phyloP scores from a whole-genome alignment of 1,284 basidiomycete genomes.

The Cutaneotrichosporon sp. region DNA sequence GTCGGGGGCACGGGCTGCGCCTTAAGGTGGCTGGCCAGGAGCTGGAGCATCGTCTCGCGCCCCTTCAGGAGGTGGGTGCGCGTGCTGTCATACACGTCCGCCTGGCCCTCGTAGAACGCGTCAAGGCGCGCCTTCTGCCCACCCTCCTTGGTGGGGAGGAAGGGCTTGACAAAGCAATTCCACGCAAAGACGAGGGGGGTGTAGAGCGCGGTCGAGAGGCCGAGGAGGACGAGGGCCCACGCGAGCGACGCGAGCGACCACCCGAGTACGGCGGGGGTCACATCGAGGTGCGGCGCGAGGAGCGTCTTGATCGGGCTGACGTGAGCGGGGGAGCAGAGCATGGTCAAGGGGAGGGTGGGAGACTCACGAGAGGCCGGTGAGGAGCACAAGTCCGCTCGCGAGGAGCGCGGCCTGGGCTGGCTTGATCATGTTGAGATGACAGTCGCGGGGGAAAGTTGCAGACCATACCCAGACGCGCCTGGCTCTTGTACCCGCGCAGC shows the following conservation, averaged over 20 bases:
- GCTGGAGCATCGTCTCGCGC: constrained; percentile 67
- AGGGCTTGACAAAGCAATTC: constrained; percentile 56
- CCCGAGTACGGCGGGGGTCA: constrained; percentile 26
- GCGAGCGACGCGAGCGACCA: constrained; percentile 31
- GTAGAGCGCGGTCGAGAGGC: constrained; percentile 25
- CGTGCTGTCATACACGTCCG: constrained; percentile 69
- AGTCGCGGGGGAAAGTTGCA: background rate
- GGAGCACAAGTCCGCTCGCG: constrained; percentile 13
- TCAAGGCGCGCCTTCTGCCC: constrained; percentile 53
- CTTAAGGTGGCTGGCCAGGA: constrained; percentile 70
- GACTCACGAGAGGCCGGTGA: constrained; percentile 5
- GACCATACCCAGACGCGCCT: background rate
- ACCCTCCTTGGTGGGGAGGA: constrained; percentile 39
- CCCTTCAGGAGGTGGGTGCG: constrained; percentile 65
- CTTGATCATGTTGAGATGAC: constrained; percentile 10
- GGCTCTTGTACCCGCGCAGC: constrained; percentile 1
- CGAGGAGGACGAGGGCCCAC: constrained; percentile 26
- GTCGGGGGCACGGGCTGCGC: constrained; percentile 50
- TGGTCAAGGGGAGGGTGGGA: background rate
- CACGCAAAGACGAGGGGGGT: constrained; percentile 49
- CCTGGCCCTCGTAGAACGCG: constrained; percentile 68
- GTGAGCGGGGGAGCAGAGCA: background rate
- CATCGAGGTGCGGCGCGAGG: constrained; percentile 26
- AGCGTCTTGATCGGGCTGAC: constrained; percentile 35
- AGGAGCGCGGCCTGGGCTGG: constrained; percentile 12